phyloP scores from a whole-genome alignment of 352 stramenopile genomes.

The Globisporangium megalacanthum region DNA sequence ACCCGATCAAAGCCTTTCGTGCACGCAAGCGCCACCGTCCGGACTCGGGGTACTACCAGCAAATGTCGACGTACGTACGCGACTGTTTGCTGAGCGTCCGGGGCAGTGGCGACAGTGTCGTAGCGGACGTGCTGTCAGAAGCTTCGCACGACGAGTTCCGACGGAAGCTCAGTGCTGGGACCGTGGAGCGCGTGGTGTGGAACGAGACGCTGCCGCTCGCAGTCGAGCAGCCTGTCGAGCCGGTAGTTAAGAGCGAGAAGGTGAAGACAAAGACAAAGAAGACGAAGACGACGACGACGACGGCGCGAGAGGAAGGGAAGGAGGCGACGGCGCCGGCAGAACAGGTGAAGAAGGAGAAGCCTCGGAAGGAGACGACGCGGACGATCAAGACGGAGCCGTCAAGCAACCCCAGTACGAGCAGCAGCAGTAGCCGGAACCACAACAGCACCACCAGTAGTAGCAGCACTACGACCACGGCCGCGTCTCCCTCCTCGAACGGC shows the following conservation, averaged over 20 bases:
- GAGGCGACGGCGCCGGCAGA: constrained; percentile 5
- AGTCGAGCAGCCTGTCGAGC: constrained; percentile 12
- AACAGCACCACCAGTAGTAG: constrained; percentile 3
- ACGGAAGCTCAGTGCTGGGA: constrained; percentile 48
- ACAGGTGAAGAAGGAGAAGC: constrained; percentile 20
- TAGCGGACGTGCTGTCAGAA: constrained; percentile 38
- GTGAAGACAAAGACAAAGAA: constrained; percentile 15
- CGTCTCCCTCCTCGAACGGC: constrained; percentile 15
- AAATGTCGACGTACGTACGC: constrained; percentile 82
- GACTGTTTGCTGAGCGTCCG: constrained; percentile 78
- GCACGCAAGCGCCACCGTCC: constrained; percentile 78
- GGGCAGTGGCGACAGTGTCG: constrained; percentile 22
- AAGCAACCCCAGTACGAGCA: neutral
- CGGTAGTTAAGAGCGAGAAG: neutral
- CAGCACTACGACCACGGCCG: constrained; percentile 13
- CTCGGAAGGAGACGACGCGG: constrained; percentile 8
- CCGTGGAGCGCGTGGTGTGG: constrained; percentile 74
- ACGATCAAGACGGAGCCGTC: constrained; percentile 5
- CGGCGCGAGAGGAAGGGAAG: constrained; percentile 11
- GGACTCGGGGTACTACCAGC: constrained; percentile 76
- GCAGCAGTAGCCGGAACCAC: neutral
- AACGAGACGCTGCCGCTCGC: constrained; percentile 37
- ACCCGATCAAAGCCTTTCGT: constrained; percentile 69
- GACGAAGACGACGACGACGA: too few species aligned
- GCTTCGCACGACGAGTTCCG: constrained; percentile 69